Percentiles rank a stretch among this genome's conserved stretches.
phyloP scores from a whole-genome alignment of 2,329 filamentous ascomycete species.

The Aspergillus udagawae region DNA sequence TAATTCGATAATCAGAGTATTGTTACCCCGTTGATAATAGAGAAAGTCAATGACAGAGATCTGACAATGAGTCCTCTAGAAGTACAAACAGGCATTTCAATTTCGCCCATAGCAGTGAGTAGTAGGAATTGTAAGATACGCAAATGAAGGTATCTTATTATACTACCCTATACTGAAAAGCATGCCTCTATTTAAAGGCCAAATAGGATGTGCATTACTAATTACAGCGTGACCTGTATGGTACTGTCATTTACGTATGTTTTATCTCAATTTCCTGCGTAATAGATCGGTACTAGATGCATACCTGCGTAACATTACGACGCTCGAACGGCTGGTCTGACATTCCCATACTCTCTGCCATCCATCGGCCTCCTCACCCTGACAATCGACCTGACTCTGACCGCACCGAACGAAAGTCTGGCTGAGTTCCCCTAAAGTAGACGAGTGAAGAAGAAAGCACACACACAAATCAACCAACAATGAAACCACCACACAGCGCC shows the following conservation, averaged over 20 bases:
- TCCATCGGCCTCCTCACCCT: slow-evolving; percentile 10
- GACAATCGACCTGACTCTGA: slow-evolving; percentile 1
- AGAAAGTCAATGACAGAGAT: neutral
- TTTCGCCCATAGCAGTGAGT: neutral
- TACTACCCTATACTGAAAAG: neutral
- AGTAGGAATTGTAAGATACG: neutral
- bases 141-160: too few species aligned
- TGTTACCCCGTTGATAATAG: neutral
- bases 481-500: slow-evolving; percentile 26
- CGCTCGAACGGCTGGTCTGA: neutral
- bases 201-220: neutral
- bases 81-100: neutral
- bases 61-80: neutral
- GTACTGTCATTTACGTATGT: neutral
- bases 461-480: slow-evolving; percentile 21
- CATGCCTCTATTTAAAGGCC: neutral
- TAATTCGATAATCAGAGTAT: neutral
- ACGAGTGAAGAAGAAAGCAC: slow-evolving; percentile 17
- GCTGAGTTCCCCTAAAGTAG: slow-evolving; percentile 16
- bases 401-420: slow-evolving; percentile 19
- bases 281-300: neutral
- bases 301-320: neutral
- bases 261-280: neutral
- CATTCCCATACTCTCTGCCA: neutral
- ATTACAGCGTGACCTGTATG: neutral